phyloP scores from a whole-genome alignment of 257 asterid species.

The Knoxia roxburghii region DNA sequence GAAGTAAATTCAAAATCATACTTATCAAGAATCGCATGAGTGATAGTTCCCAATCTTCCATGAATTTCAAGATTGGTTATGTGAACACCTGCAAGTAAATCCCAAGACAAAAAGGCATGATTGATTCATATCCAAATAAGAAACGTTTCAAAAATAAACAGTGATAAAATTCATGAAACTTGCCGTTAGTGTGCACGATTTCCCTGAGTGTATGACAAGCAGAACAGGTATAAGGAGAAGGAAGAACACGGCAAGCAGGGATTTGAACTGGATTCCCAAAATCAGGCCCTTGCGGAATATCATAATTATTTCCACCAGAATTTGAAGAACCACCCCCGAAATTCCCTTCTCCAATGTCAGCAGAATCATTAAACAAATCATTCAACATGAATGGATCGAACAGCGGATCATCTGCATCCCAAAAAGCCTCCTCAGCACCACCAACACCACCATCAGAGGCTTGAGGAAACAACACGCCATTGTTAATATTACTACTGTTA shows the following conservation, averaged over 20 bases:
- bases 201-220: conserved; percentile 56
- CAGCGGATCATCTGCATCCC: conserved; percentile 18
- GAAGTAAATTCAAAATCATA: conserved; percentile 23
- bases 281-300: conserved; percentile 7
- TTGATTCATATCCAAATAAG: too few species aligned
- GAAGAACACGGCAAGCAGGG: conserved; percentile 37
- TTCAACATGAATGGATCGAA: conserved; percentile 15
- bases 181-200: conserved; percentile 52
- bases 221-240: conserved; percentile 42
- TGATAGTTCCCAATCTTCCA: conserved; percentile 54
- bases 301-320: not conserved
- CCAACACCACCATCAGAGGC: too few species aligned
- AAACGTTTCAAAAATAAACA: too few species aligned
- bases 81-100: conserved; percentile 27
- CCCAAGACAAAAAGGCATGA: not conserved
- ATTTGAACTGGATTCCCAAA: conserved; percentile 35
- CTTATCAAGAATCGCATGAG: conserved; percentile 52
- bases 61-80: conserved; percentile 52
- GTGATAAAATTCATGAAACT: not conserved
- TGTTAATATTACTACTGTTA: not conserved
- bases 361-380: conserved; percentile 11
- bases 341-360: conserved; percentile 14
- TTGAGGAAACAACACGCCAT: not conserved
- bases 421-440: not conserved
- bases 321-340: conserved; percentile 16